These are phyloP conservation scores for Senna siamea DNA, from an alignment of 306 rosid genomes.

Conservation along the genomic window DNA sequence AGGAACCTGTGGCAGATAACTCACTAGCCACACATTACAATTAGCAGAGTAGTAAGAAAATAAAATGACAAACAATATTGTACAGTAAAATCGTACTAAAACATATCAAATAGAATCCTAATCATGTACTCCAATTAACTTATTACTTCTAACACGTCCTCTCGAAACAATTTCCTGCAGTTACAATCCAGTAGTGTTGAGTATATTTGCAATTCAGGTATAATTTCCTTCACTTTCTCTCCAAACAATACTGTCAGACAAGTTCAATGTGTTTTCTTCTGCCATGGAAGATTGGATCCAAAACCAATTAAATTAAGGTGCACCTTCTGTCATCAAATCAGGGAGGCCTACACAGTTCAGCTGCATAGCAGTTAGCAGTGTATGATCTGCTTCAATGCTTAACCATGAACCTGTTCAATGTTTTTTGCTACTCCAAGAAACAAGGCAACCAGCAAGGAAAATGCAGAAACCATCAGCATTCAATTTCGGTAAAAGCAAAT, in stretches of 20 bases:
- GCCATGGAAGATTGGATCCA: not conserved
- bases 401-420: not conserved
- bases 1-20: not conserved
- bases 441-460: not conserved
- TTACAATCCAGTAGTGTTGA: not conserved
- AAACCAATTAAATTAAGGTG: no score
- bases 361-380: not conserved
- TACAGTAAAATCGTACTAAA: not conserved
- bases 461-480: not conserved
- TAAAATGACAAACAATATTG: not conserved
- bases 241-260: not conserved
- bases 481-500: not conserved
- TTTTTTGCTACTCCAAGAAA: conserved; percentile 9
- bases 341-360: not conserved
- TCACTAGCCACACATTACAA: not conserved
- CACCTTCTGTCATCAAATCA: no score
- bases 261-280: not conserved
- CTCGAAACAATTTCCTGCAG: not conserved
- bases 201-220: not conserved
- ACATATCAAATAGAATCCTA: not conserved
- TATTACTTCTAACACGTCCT: not conserved
- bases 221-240: not conserved
- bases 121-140: not conserved
- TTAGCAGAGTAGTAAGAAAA: not conserved
- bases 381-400: not conserved